Percentiles rank a stretch among this genome's conserved stretches.
phyloP scores from a whole-genome alignment of 2,329 filamentous ascomycete genomes.

The Xylaria sp. region DNA sequence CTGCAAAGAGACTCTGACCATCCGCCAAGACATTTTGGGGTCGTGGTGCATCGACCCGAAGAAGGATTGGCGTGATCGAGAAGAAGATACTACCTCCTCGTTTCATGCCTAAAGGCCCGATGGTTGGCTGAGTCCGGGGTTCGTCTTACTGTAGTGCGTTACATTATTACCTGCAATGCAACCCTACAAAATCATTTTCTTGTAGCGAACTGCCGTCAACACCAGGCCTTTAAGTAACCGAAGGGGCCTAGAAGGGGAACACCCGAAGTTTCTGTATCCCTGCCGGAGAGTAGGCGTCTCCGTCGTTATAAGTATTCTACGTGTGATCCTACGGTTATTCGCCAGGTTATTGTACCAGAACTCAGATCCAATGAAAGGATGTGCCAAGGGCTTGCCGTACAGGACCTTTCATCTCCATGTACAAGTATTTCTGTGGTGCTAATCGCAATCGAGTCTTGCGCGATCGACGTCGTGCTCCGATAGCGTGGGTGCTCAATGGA shows the following conservation, averaged over 20 bases:
- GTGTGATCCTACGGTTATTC: too few relatives aligned
- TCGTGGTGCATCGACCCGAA: background rate
- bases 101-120: background rate
- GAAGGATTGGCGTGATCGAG: background rate
- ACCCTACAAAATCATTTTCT: background rate
- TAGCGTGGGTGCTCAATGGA: too few relatives aligned
- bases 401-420: too few relatives aligned
- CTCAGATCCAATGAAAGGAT: too few relatives aligned
- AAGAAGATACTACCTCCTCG: slow-evolving; percentile 1
- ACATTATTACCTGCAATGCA: background rate
- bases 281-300: background rate
- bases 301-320: background rate
- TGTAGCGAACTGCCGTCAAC: background rate
- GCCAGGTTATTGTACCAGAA: too few relatives aligned
- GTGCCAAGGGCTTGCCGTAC: too few relatives aligned
- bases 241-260: background rate
- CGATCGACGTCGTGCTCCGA: too few relatives aligned
- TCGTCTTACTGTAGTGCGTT: background rate
- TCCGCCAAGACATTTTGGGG: background rate
- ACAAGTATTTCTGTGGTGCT: too few relatives aligned
- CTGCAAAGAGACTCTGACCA: background rate
- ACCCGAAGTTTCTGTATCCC: background rate
- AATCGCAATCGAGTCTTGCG: too few relatives aligned
- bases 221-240: background rate
- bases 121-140: background rate